These are phyloP conservation scores for Microbotryomycetes sp. DNA, from an alignment of 1,284 basidiomycete genomes.

Conservation along the genomic window DNA sequence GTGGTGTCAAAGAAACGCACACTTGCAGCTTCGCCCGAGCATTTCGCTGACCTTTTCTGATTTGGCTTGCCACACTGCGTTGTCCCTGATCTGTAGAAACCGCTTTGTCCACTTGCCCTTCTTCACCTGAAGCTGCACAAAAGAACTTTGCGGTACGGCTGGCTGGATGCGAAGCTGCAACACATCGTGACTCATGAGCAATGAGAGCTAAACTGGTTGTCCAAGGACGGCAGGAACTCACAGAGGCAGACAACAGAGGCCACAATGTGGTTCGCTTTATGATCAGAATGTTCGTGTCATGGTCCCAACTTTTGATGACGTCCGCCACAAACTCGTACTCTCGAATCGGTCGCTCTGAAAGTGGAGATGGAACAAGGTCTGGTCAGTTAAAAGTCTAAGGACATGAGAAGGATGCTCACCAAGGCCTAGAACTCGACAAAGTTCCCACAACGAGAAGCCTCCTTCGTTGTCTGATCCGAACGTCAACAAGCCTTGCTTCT, in stretches of 20 bases:
- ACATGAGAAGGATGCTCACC: conserved; percentile 8
- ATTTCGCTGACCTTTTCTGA: conserved; percentile 59
- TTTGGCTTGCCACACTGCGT: conserved; percentile 74
- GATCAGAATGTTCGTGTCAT: conserved; percentile 68
- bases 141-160: conserved; percentile 1
- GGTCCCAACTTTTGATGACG: conserved; percentile 74
- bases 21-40: not conserved
- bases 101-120: conserved; percentile 87
- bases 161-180: conserved; percentile 17
- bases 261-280: conserved; percentile 63
- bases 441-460: conserved; percentile 25
- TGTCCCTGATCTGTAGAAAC: conserved; percentile 74
- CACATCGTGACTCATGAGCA: not conserved
- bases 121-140: conserved; percentile 66
- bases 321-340: conserved; percentile 65
- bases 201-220: conserved; percentile 10
- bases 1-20: not conserved
- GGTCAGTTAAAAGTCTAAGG: too few relatives aligned
- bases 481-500: conserved; percentile 10
- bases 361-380: conserved; percentile 45
- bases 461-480: conserved; percentile 9
- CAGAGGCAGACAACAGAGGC: conserved; percentile 52
- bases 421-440: conserved; percentile 14
- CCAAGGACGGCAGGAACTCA: conserved; percentile 37
- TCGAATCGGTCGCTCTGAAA: conserved; percentile 71